Evolutionary conservation across 1,284 basidiomycete genomes (phyloP), one percentile per base, ranked within the genome.

Genomic region (Rhodotorula sp.): DNA sequence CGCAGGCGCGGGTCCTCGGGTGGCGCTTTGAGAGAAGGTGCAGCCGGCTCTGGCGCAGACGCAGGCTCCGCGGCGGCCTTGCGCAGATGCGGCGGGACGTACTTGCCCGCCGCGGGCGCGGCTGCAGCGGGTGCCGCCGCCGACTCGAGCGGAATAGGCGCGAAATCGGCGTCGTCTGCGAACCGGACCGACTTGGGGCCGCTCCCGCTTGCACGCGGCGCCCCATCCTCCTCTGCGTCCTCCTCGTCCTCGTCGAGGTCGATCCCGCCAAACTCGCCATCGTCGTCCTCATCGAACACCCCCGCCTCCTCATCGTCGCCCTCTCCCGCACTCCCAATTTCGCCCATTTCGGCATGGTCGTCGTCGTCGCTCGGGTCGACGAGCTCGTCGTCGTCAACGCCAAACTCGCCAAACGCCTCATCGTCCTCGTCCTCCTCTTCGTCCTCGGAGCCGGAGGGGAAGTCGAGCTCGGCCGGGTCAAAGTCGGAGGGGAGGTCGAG

Each of bases 1-100:
- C 60, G 90, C 78, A 80, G 91, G 89, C 62, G 84, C 83, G 46
- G 84, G 81, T 55, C 78, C n/a, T 70, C 70, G 19, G 75, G 70
- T 7, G 64, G 59, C 27, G 66, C 46, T 50, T 69, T 53, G 66
- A 70, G 60, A 55, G 68, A 44, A 32, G 55, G 37, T 15, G 61
- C 27, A n/a, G 59, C 8, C 58, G 51, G n/a, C 21, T 48, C 10
- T 7, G 57, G 21, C 12, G 41, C n/a, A 8, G 70, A 44, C 17
- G 64, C 66, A 53, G 78, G 6, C 51, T n/a, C 51, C 15, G 81
- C 81, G 25, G 82, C 79, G 22, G 81, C 77, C 2, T 82, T 79
- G 19, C 85, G 83, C 3, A 86, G 73, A 32, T 85, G 84, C 0
- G 86, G 86, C 0, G 86, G 86, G 19, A 87, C 77, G 78, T 87